Conservation (phyloP, 164 flowering plant species). For the Aristolochia fimbriata region DNA sequence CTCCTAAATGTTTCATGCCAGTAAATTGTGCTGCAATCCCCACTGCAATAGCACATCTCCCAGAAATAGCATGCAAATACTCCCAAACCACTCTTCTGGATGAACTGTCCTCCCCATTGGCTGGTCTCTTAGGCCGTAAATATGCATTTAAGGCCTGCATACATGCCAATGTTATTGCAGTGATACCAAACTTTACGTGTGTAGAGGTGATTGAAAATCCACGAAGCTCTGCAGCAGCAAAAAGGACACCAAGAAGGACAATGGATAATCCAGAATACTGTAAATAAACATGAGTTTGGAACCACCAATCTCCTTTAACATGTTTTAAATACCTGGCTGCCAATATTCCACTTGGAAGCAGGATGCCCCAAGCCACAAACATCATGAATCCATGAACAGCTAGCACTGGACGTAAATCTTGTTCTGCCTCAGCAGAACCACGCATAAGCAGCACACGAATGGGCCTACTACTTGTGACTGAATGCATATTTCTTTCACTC, state of each 20-base stretch:
- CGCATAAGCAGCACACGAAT: conserved; percentile 66
- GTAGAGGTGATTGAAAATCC: conserved; percentile 56
- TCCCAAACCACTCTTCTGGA: conserved; percentile 69
- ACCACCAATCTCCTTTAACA: conserved; percentile 92
- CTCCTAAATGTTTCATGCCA: conserved; percentile 91
- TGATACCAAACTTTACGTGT: conserved; percentile 84
- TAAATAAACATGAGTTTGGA: conserved; percentile 72
- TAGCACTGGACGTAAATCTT: conserved; percentile 86
- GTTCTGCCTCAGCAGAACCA: conserved; percentile 96
- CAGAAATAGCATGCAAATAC: conserved; percentile 60
- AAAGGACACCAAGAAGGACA: conserved; percentile 72
- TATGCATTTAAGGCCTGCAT: conserved; percentile 76
- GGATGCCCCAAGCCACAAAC: conserved; percentile 97
- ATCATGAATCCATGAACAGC: conserved; percentile 99
- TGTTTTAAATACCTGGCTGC: conserved; percentile 90
- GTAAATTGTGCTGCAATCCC: conserved; percentile 73
- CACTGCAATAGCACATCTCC: conserved; percentile 53
- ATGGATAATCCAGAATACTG: conserved; percentile 91
- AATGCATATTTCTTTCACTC: conserved; percentile 85
- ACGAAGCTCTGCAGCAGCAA: conserved; percentile 93
- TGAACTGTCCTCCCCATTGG: conserved; percentile 43
- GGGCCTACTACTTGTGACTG: conserved; percentile 59
- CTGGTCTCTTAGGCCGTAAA: conserved; percentile 62
- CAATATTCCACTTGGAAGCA: conserved; percentile 87
- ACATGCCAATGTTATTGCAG: conserved; percentile 62